Percentiles rank a stretch among this genome's conserved stretches.
Conservation (phyloP, 2,329 filamentous ascomycete genomes). For the Aspergillus hiratsukae region DNA sequence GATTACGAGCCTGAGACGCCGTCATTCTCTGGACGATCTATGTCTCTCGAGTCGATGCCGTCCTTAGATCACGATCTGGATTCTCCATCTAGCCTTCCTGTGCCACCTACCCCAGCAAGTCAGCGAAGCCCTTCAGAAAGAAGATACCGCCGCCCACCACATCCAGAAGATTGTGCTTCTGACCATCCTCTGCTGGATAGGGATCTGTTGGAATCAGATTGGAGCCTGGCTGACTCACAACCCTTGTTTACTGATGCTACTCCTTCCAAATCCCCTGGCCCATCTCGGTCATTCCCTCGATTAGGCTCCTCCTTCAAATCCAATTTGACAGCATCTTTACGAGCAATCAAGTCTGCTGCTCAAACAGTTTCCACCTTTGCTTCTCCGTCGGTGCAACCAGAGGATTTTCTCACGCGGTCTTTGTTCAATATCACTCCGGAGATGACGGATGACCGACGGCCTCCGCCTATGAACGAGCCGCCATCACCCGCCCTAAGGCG, state of each 20-base stretch:
- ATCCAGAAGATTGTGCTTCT: constrained; percentile 51
- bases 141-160: constrained; percentile 46
- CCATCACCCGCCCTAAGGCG: constrained; percentile 55
- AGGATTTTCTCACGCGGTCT: constrained; percentile 58
- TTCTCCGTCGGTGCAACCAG: constrained; percentile 48
- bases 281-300: constrained; percentile 36
- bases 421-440: constrained; percentile 52
- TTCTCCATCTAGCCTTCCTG: constrained; percentile 43
- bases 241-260: constrained; percentile 8
- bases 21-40: constrained; percentile 44
- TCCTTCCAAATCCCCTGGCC: constrained; percentile 19
- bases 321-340: constrained; percentile 59
- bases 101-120: constrained; percentile 40
- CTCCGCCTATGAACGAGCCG: constrained; percentile 49
- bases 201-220: constrained; percentile 19
- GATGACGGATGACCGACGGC: constrained; percentile 58
- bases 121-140: constrained; percentile 36
- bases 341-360: constrained; percentile 58
- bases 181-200: constrained; percentile 55
- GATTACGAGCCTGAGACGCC: constrained; percentile 43
- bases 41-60: constrained; percentile 56
- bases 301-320: constrained; percentile 54
- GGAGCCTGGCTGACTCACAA: constrained; percentile 9
- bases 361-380: constrained; percentile 59
- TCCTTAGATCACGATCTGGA: constrained; percentile 49